These are phyloP conservation scores for Cinnamomum chago DNA, from an alignment of 164 flowering plant species.

Conservation along the genomic window DNA sequence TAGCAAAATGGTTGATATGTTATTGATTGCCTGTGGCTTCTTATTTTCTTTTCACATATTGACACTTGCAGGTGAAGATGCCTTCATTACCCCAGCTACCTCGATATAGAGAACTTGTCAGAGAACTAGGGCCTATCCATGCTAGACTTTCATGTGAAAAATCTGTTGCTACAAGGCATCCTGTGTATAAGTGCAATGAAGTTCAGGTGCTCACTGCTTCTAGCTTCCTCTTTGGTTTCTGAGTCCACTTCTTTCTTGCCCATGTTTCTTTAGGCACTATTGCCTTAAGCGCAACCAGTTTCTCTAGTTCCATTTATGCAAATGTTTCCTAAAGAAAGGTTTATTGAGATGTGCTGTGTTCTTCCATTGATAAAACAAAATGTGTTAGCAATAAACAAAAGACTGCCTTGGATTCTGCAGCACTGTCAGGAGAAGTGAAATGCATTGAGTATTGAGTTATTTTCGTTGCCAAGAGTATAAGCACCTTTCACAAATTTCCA, in stretches of 20 bases:
- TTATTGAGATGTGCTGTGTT: background rate
- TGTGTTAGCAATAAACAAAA: no score
- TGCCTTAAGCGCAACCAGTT: background rate
- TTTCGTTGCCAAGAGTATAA: no score
- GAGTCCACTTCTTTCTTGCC: background rate
- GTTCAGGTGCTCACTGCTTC: constrained; percentile 51
- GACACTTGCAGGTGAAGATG: constrained; percentile 51
- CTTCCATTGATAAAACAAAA: no score
- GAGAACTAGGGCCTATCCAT: constrained; percentile 68
- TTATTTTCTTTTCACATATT: background rate
- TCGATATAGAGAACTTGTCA: constrained; percentile 54
- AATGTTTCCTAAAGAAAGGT: background rate
- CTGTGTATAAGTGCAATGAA: constrained; percentile 80
- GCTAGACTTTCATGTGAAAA: constrained; percentile 48
- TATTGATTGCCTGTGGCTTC: background rate
- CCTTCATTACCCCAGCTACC: constrained; percentile 80
- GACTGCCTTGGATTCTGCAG: no score
- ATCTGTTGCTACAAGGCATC: constrained; percentile 57
- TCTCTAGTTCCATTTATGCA: background rate
- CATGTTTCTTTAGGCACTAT: background rate
- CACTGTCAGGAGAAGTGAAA: no score
- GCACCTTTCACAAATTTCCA: no score
- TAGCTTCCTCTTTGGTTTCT: background rate
- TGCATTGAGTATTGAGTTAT: no score
- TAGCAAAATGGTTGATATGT: background rate